Evolutionary conservation across 371 early-diverging fungal genomes (phyloP), one percentile per base, ranked within the genome.

Genomic region (Nematocida ironsii): DNA sequence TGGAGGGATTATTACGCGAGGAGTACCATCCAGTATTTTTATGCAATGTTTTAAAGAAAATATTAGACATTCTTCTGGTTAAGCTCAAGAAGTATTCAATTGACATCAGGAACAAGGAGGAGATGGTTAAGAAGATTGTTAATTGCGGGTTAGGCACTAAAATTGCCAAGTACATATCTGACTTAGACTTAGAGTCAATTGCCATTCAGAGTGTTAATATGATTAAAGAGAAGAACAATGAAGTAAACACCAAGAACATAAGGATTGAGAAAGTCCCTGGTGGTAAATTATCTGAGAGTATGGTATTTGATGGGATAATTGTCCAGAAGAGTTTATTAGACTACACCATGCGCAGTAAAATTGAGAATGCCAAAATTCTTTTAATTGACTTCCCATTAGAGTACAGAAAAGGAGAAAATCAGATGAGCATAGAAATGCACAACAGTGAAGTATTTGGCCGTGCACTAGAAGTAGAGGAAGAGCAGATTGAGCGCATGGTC

Each of bases 331-430:
- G 95, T 87, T 93, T 98, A 25, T 94, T 96, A 47, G 98, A 99
- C 88, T 93, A 97, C 82, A 94, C 95, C 89, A 99, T 98, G 99
- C 92, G 96, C 83, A 92, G 95, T 73, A 90, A 89, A 72, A 97
- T 99, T 75, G 94, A 94, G 87, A 96, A 97, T 88, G 98, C 99
- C 23, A 92, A 96, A 76, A 91, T 99, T 83, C 89, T 98, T 16
- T 89, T 98, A 73, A 89, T 99, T 73, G 98, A 98, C 89, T 96
- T 96, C 86, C 96, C 97, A 42, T 90, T 99, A 64, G 99, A 98
- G 89, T 99, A 99, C 91, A 97, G 97, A 89, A 99, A 99, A 91
- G 97, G 97, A 72, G 99, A 98, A 89, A 95, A 95, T 61, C 96
- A 97, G 88, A 98, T 98, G 64, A 93, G 93, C 87, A 94, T 96